Percentiles rank a stretch among this genome's conserved stretches.
Evolutionary conservation across 2,329 filamentous ascomycete genomes (phyloP).

Genomic region (Aspergillus sojae): DNA sequence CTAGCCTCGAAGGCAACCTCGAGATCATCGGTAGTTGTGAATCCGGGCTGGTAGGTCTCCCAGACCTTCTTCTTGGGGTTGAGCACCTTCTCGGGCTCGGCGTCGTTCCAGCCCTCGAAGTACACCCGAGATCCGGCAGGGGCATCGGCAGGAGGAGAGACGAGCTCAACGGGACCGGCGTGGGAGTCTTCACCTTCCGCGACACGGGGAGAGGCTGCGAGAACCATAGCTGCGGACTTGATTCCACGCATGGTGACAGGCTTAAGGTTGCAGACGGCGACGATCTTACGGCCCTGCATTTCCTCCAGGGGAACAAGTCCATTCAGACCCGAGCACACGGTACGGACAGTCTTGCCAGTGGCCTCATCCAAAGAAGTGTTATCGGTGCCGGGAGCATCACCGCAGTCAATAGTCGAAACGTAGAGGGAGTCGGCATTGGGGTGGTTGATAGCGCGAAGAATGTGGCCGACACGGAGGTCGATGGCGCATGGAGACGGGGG

Average conservation of each 20-base stretch:
- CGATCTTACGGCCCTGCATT: slow-evolving; percentile 95
- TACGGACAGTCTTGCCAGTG: slow-evolving; percentile 88
- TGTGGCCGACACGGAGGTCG: slow-evolving; percentile 94
- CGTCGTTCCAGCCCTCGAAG: slow-evolving; percentile 87
- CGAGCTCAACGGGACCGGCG: slow-evolving; percentile 88
- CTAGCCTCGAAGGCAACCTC: slow-evolving; percentile 86
- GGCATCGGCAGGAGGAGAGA: slow-evolving; percentile 75
- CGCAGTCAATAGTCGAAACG: slow-evolving; percentile 93
- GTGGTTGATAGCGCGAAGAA: slow-evolving; percentile 92
- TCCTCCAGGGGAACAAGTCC: slow-evolving; percentile 89
- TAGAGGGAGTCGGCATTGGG: slow-evolving; percentile 95
- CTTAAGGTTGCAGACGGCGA: slow-evolving; percentile 97
- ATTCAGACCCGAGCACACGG: slow-evolving; percentile 95
- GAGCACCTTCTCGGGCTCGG: slow-evolving; percentile 86
- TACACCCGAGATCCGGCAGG: slow-evolving; percentile 84
- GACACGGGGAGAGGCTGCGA: slow-evolving; percentile 84
- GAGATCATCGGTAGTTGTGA: slow-evolving; percentile 79
- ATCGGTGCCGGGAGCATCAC: slow-evolving; percentile 80
- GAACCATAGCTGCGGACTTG: slow-evolving; percentile 83
- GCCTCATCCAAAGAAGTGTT: slow-evolving; percentile 78
- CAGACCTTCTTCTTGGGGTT: slow-evolving; percentile 99
- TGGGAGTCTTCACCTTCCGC: slow-evolving; percentile 84
- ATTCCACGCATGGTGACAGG: slow-evolving; percentile 98
- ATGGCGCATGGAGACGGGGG: slow-evolving; percentile 83
- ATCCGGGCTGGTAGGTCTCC: slow-evolving; percentile 95